These are phyloP conservation scores for Pestalotiopsis sp. DNA, from an alignment of 2,329 filamentous ascomycete species.

Conservation along the genomic window DNA sequence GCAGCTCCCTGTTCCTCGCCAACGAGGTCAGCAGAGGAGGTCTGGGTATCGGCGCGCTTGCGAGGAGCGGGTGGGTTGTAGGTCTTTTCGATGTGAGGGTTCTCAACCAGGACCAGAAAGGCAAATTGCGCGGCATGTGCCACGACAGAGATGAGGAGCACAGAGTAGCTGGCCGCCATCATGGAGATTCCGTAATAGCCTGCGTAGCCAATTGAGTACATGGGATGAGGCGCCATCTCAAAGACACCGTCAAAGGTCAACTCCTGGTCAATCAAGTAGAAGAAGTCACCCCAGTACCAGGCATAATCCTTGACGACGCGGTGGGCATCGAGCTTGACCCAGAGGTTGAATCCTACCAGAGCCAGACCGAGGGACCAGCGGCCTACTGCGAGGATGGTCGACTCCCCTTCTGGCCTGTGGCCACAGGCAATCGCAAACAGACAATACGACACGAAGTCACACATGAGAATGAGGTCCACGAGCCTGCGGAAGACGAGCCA, in stretches of 20 bases:
- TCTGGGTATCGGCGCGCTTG: conserved; percentile 43
- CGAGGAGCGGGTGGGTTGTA: conserved; percentile 90
- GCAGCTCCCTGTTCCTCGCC: conserved; percentile 21
- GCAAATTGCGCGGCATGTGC: conserved; percentile 93
- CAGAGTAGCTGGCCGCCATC: conserved; percentile 97
- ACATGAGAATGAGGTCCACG: conserved; percentile 97
- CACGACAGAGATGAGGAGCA: conserved; percentile 93
- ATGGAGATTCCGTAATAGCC: conserved; percentile 98
- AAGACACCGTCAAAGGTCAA: conserved; percentile 98
- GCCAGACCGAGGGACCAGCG: conserved; percentile 80
- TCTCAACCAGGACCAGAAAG: conserved; percentile 90
- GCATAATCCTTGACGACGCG: conserved; percentile 98
- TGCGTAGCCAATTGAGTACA: conserved; percentile 98
- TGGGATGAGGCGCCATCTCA: conserved; percentile 97
- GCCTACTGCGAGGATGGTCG: conserved; percentile 65
- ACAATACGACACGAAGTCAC: conserved; percentile 96
- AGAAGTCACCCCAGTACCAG: conserved; percentile 99
- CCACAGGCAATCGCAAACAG: conserved; percentile 91
- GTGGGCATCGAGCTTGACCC: conserved; percentile 98
- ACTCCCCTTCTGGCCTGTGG: conserved; percentile 74
- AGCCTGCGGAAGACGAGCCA: conserved; percentile 96
- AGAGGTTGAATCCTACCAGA: conserved; percentile 91
- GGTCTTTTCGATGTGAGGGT: conserved; percentile 89
- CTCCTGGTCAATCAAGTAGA: conserved; percentile 97
- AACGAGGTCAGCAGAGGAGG: conserved; percentile 19